A percentile compares a stretch with the other conserved stretches of the same genome.
Conservation (phyloP, 2,329 filamentous ascomycete genomes). For the Clarireedia paspali region DNA sequence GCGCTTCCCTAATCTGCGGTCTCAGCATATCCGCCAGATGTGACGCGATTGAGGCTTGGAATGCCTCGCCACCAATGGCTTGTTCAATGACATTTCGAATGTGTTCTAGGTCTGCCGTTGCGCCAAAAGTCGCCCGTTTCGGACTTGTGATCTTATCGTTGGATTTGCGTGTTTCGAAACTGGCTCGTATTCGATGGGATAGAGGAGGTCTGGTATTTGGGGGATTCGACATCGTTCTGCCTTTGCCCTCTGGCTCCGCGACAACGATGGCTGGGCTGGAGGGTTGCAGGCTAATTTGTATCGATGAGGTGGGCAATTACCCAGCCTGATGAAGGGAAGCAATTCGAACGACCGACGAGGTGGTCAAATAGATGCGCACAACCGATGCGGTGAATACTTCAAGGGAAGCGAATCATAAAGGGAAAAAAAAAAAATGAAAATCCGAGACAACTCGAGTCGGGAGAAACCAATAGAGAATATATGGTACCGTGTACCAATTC, state of each 20-base stretch:
- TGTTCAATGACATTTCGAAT: conserved; percentile 23
- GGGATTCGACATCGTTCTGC: conserved; percentile 17
- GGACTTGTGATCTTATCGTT: conserved; percentile 4
- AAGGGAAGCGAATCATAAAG: background rate
- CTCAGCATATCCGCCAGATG: conserved; percentile 27
- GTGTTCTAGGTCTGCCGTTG: conserved; percentile 20
- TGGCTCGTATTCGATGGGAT: conserved; percentile 24
- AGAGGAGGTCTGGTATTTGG: conserved; percentile 27
- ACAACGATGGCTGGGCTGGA: background rate
- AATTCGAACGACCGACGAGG: background rate
- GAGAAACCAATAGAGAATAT: background rate
- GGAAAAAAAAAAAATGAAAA: background rate
- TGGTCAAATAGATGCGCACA: background rate
- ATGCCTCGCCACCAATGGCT: conserved; percentile 25
- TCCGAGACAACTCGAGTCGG: background rate
- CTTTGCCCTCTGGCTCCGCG: background rate
- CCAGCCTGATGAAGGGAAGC: background rate
- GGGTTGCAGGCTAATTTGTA: conserved; percentile 6
- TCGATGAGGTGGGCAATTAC: background rate
- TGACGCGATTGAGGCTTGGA: conserved; percentile 26
- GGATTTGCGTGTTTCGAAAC: conserved; percentile 25
- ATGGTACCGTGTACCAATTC: background rate
- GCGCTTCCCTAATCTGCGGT: conserved; percentile 26
- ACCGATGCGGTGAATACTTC: background rate
- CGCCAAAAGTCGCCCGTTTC: conserved; percentile 8